Evolutionary conservation across 768 basidiomycete species (phyloP).

Genomic region (Butyriboletus loyo): DNA sequence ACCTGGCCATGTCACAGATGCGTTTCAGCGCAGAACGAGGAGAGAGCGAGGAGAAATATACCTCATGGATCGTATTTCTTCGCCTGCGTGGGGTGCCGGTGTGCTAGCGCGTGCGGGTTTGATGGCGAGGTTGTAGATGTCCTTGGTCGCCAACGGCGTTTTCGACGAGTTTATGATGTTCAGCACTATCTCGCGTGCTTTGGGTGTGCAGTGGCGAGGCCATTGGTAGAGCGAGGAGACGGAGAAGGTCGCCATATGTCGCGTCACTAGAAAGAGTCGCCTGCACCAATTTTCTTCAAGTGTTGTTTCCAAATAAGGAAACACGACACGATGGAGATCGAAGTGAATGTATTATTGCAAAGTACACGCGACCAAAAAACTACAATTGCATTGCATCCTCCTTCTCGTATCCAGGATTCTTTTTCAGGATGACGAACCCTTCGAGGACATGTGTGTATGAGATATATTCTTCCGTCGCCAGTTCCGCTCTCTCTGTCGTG

Average conservation of each 20-base stretch:
- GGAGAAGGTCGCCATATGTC: slow-evolving; percentile 7
- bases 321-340: neutral
- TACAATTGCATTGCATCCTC: slow-evolving; percentile 84
- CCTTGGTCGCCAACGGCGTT: slow-evolving; percentile 24
- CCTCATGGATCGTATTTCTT: slow-evolving; percentile 56
- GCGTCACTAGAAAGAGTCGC: neutral
- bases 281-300: neutral
- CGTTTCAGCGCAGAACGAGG: neutral
- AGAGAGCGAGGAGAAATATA: slow-evolving; percentile 21
- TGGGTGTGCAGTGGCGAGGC: slow-evolving; percentile 22
- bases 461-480: slow-evolving; percentile 96
- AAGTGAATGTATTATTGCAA: neutral
- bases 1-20: slow-evolving; percentile 33
- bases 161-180: slow-evolving; percentile 21
- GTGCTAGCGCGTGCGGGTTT: slow-evolving; percentile 14
- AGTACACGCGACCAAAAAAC: slow-evolving; percentile 9
- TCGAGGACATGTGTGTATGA: slow-evolving; percentile 88
- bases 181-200: slow-evolving; percentile 22
- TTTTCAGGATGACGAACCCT: slow-evolving; percentile 87
- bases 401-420: slow-evolving; percentile 88
- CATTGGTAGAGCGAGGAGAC: slow-evolving; percentile 21
- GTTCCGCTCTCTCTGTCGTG: slow-evolving; percentile 90
- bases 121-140: slow-evolving; percentile 24
- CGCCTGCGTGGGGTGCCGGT: slow-evolving; percentile 39
- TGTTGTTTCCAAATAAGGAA: slow-evolving; percentile 1